Conservation (phyloP, 768 basidiomycete genomes). For the Boletus barrowsii region DNA sequence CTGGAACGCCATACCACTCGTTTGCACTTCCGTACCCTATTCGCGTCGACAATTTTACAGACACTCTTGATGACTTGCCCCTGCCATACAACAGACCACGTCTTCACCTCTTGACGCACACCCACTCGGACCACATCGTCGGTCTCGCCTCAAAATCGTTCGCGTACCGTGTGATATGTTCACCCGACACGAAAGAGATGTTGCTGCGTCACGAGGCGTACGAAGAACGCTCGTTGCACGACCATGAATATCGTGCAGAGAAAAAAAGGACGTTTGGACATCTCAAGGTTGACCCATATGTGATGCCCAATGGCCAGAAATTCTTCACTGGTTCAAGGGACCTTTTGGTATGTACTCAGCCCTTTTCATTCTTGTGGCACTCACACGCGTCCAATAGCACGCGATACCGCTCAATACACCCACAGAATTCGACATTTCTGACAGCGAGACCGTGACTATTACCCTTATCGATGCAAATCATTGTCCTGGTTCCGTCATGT, state of each 20-base stretch:
- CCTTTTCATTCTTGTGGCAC: background rate
- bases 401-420: slow-evolving; percentile 63
- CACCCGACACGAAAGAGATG: slow-evolving; percentile 83
- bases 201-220: slow-evolving; percentile 74
- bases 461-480: slow-evolving; percentile 91
- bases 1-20: slow-evolving; percentile 73
- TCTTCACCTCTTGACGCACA: slow-evolving; percentile 82
- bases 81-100: slow-evolving; percentile 34
- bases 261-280: slow-evolving; percentile 58
- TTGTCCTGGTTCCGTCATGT: slow-evolving; percentile 94
- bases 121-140: slow-evolving; percentile 83
- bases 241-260: slow-evolving; percentile 34
- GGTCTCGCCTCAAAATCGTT: slow-evolving; percentile 79
- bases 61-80: slow-evolving; percentile 34
- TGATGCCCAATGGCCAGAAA: slow-evolving; percentile 44
- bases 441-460: slow-evolving; percentile 59
- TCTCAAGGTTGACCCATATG: slow-evolving; percentile 54
- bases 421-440: slow-evolving; percentile 54
- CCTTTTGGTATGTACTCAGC: slow-evolving; percentile 31
- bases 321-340: slow-evolving; percentile 59
- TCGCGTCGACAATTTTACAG: slow-evolving; percentile 80
- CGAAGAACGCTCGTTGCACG: slow-evolving; percentile 56
- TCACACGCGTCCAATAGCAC: slow-evolving; percentile 37
- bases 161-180: slow-evolving; percentile 70
- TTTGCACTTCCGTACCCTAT: slow-evolving; percentile 79